phyloP scores from a whole-genome alignment of 257 asterid species.

The Lycium ferocissimum region DNA sequence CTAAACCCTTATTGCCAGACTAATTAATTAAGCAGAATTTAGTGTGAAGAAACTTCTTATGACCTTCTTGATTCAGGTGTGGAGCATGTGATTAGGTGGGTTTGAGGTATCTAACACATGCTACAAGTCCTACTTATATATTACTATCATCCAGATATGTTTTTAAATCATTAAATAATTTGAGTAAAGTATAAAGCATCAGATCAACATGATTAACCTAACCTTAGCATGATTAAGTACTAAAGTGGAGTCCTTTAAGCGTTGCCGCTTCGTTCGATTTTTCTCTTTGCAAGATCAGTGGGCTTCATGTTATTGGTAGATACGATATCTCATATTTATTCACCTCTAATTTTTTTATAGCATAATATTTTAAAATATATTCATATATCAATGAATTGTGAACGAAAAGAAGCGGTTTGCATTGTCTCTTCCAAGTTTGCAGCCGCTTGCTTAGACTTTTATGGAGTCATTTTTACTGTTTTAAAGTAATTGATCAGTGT shows the following conservation, averaged over 20 bases:
- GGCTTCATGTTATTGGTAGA: slow-evolving; percentile 66
- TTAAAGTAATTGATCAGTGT: slow-evolving; percentile 1
- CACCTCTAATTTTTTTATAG: neutral
- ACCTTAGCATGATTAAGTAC: neutral
- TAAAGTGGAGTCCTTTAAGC: slow-evolving; percentile 28
- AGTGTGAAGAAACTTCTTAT: slow-evolving; percentile 32
- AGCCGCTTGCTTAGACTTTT: slow-evolving; percentile 19
- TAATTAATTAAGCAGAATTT: neutral
- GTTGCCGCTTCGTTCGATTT: slow-evolving; percentile 29
- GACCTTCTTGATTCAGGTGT: slow-evolving; percentile 43
- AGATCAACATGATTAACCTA: slow-evolving; percentile 46
- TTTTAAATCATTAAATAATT: slow-evolving; percentile 29
- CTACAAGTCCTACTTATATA: slow-evolving; percentile 44
- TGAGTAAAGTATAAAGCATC: slow-evolving; percentile 10
- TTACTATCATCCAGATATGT: slow-evolving; percentile 25
- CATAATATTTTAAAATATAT: neutral
- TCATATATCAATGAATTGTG: neutral
- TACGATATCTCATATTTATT: slow-evolving; percentile 11
- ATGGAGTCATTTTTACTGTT: neutral
- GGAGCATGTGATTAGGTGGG: slow-evolving; percentile 85
- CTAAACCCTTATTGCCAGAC: neutral
- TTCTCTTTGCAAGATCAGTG: slow-evolving; percentile 48
- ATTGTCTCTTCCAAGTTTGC: slow-evolving; percentile 5
- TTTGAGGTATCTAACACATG: slow-evolving; percentile 81
- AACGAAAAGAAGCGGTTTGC: neutral